Percentiles rank a stretch among this genome's conserved stretches.
Evolutionary conservation across 805 yeast species (phyloP).

Genomic region (Wickerhamiella kazuoi): DNA sequence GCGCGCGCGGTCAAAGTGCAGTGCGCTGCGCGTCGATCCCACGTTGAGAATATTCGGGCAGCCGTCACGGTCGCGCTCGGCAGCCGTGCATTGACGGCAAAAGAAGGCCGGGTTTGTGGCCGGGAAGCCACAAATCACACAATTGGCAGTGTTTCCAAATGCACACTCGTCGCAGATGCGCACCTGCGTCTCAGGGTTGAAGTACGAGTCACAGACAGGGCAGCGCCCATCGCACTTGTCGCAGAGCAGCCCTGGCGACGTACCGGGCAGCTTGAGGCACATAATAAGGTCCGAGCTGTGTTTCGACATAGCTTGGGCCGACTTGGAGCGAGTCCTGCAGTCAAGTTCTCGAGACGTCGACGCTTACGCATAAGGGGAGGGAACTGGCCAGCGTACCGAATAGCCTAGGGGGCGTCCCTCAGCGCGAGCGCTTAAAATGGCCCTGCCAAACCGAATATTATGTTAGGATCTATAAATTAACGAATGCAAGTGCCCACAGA

Average conservation of each 20-base stretch:
- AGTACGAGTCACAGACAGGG: conserved; percentile 76
- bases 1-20: background rate
- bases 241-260: conserved; percentile 51
- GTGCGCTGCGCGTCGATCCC: conserved; percentile 33
- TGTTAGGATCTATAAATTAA: too few relatives aligned
- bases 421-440: too few relatives aligned
- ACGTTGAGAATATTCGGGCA: conserved; percentile 73
- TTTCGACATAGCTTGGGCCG: conserved; percentile 52
- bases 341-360: too few relatives aligned
- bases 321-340: too few relatives aligned
- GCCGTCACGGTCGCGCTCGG: conserved; percentile 76
- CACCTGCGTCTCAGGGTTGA: conserved; percentile 48
- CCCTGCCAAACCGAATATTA: too few relatives aligned
- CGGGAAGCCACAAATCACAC: conserved; percentile 58
- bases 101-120: conserved; percentile 61
- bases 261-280: conserved; percentile 77
- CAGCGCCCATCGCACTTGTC: conserved; percentile 82
- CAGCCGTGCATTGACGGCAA: conserved; percentile 66
- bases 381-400: too few relatives aligned
- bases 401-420: too few relatives aligned
- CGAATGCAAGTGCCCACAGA: too few relatives aligned
- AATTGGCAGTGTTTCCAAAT: conserved; percentile 47
- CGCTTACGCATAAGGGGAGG: too few relatives aligned
- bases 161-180: conserved; percentile 76
- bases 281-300: conserved; percentile 73